Evolutionary conservation across 1,284 basidiomycete species (phyloP), one percentile per base, ranked within the genome.

Genomic region (Tetrapyrgos nigripes): DNA sequence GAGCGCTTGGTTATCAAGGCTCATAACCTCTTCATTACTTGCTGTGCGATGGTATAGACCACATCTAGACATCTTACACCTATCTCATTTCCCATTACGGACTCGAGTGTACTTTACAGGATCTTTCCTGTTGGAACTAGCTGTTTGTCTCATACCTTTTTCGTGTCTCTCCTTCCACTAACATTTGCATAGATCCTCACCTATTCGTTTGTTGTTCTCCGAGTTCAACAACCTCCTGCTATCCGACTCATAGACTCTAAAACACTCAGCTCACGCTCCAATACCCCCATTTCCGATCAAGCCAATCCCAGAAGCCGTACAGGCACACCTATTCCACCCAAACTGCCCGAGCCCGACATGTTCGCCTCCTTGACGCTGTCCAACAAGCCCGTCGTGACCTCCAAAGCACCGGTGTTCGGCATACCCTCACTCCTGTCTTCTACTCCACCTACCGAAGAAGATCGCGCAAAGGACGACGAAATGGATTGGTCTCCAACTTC

Each of bases 401-500:
- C 62, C 54, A 60, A 64, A 50, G 58, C 64, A 31, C 89, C 87
- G 10, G 76, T 92, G 46, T 93, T 93, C 65, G 91, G 91, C 4
- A 66, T 83, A 6, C 82, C 91, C 5, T 93, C 91, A 10, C 70
- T 80, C 31, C 66, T 71, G 9, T 48, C 53, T 14, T 62, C 66
- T 26, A 64, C 64, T 53, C 49, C 60, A 29, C 46, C 59, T 53
- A 63, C 68, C 60, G 26, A 67, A 58, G 29, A 24, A 5, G 46
- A 49, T 60, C 60, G 28, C 50, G 60, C 51, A 45, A 70, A 75
- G 26, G 69, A 70, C 46, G 66, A 63, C 29, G 49, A 65, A 28
- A 86, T 87, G 82, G 86, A 92, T 69, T 91, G 89, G 88, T 81
- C 81, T 19, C 89, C 91, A 0, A 83, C 83, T 1, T 70, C 76